These are phyloP conservation scores for Calendula officinalis DNA, from an alignment of 129 eudicot species.

Conservation along the genomic window DNA sequence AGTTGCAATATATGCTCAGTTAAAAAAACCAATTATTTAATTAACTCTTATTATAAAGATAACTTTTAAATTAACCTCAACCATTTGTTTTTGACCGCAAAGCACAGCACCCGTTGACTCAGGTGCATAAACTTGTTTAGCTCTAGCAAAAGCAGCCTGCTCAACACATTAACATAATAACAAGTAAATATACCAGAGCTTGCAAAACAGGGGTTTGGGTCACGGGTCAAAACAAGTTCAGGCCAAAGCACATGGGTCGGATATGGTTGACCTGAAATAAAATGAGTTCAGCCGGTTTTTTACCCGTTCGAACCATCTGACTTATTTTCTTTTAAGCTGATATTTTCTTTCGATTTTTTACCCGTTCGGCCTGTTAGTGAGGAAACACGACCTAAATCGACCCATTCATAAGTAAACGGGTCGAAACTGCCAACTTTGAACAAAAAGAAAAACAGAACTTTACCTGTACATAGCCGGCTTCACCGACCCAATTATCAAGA, in stretches of 20 bases:
- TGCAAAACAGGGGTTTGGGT: too few species aligned
- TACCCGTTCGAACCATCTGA: not conserved
- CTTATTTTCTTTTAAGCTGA: too few species aligned
- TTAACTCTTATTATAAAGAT: too few species aligned
- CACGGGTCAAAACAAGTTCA: too few species aligned
- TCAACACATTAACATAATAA: constrained; percentile 7
- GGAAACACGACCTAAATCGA: not conserved
- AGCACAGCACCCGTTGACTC: constrained; percentile 74
- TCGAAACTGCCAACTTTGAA: too few species aligned
- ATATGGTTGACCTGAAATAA: too few species aligned
- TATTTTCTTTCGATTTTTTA: too few species aligned
- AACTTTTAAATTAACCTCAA: constrained; percentile 57
- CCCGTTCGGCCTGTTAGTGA: too few species aligned
- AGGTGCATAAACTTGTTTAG: constrained; percentile 57
- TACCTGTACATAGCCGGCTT: constrained; percentile 87
- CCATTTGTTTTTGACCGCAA: constrained; percentile 81
- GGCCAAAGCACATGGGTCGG: too few species aligned
- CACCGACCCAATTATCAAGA: constrained; percentile 73
- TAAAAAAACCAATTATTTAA: too few species aligned
- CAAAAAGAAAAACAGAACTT: constrained; percentile 1
- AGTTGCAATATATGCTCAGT: too few species aligned
- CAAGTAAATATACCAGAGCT: not conserved
- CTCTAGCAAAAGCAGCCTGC: constrained; percentile 80
- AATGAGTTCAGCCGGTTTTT: not conserved
- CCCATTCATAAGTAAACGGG: constrained; percentile 1